phyloP scores from a whole-genome alignment of 2,329 filamentous ascomycete species.

The Ophiocordyceps robertsii region DNA sequence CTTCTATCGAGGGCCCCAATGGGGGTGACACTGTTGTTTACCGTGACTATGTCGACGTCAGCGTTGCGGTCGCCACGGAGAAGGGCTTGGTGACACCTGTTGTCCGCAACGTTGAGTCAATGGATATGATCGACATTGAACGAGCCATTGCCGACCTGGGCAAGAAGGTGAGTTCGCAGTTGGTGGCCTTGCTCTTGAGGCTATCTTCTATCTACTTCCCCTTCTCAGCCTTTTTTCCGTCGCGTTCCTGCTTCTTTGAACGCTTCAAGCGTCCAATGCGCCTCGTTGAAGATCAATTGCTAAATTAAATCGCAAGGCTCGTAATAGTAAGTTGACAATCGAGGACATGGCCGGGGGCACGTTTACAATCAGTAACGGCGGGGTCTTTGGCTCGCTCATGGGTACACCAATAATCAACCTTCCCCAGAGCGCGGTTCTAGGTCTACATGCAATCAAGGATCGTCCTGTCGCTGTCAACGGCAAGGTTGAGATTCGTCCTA shows the following conservation, averaged over 20 bases:
- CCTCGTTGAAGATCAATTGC: not conserved
- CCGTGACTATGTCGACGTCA: slow-evolving; percentile 95
- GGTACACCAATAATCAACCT: slow-evolving; percentile 98
- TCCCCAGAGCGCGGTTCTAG: slow-evolving; percentile 82
- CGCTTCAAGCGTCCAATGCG: too few species aligned
- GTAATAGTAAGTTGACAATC: slow-evolving; percentile 92
- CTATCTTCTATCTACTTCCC: too few species aligned
- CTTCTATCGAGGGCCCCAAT: slow-evolving; percentile 89
- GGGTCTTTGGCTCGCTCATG: slow-evolving; percentile 94
- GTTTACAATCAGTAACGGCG: slow-evolving; percentile 95
- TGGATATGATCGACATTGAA: slow-evolving; percentile 85
- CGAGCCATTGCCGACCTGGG: slow-evolving; percentile 84
- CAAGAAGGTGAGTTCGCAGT: slow-evolving; percentile 58
- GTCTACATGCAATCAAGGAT: slow-evolving; percentile 94
- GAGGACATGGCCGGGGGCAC: slow-evolving; percentile 98
- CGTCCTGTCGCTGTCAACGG: slow-evolving; percentile 80
- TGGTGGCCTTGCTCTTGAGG: not conserved
- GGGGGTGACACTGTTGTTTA: slow-evolving; percentile 97
- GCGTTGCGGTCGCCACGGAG: slow-evolving; percentile 91
- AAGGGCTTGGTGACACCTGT: slow-evolving; percentile 96
- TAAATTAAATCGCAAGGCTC: slow-evolving; percentile 44
- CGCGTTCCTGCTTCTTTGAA: too few species aligned
- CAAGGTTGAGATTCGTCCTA: slow-evolving; percentile 91
- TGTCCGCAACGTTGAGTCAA: slow-evolving; percentile 78
- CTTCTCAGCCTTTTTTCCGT: too few species aligned